Percentiles rank a stretch among this genome's conserved stretches.
Evolutionary conservation across 495 filamentous ascomycete species (phyloP).

Genomic region (Oleoguttula mirabilis): DNA sequence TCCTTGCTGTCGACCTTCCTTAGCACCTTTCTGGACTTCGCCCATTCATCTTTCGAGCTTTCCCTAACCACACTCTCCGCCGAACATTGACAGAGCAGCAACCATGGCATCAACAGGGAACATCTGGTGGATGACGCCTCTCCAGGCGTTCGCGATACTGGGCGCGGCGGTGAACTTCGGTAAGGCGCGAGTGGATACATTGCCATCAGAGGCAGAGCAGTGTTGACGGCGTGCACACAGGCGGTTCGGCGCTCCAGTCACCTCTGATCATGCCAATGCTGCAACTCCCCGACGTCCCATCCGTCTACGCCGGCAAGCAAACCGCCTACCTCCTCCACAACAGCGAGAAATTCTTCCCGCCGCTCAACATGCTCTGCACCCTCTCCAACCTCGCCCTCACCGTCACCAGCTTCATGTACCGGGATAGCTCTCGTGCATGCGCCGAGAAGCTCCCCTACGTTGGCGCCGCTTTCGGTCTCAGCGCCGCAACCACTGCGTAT

Average conservation of each 20-base stretch:
- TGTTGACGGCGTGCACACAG: too few relatives aligned
- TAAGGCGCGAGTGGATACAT: too few relatives aligned
- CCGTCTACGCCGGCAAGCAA: slow-evolving; percentile 9
- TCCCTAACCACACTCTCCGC: too few relatives aligned
- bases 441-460: slow-evolving; percentile 10
- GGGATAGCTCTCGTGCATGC: slow-evolving; percentile 1
- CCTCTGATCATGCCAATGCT: slow-evolving; percentile 19
- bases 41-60: too few relatives aligned
- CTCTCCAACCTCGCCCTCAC: slow-evolving; percentile 16
- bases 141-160: slow-evolving; percentile 10
- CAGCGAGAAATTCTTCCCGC: slow-evolving; percentile 18
- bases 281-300: slow-evolving; percentile 12
- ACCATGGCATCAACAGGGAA: slow-evolving; percentile 15
- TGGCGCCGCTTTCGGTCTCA: neutral
- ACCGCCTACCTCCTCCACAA: slow-evolving; percentile 16
- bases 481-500: slow-evolving; percentile 14
- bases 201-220: too few relatives aligned
- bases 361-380: slow-evolving; percentile 16
- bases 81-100: too few relatives aligned
- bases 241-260: slow-evolving; percentile 19
- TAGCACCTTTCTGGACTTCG: too few relatives aligned
- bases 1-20: too few relatives aligned
- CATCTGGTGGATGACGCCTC: slow-evolving; percentile 18
- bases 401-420: slow-evolving; percentile 10
- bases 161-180: slow-evolving; percentile 16